A percentile compares a stretch with the other conserved stretches of the same genome.
Conservation (phyloP, 345 rosid genomes). For the Barbarea vulgaris region DNA sequence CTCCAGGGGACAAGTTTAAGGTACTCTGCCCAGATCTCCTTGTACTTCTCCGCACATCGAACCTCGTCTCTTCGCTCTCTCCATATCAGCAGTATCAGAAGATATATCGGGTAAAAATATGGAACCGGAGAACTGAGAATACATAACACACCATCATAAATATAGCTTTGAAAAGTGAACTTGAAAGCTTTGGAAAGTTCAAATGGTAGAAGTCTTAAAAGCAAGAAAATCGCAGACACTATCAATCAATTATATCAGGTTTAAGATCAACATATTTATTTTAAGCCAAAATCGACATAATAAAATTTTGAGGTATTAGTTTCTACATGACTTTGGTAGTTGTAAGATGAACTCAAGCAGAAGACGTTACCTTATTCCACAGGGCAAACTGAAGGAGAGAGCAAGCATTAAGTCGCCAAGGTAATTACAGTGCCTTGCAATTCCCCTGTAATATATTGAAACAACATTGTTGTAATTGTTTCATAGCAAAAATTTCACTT, state of each 20-base stretch:
- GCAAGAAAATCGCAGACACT: constrained; percentile 7
- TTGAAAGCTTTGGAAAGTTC: constrained; percentile 9
- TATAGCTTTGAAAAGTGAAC: neutral
- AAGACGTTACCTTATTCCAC: constrained; percentile 70
- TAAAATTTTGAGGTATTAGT: neutral
- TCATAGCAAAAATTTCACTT: neutral
- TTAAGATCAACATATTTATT: constrained; percentile 1
- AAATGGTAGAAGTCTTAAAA: constrained; percentile 3
- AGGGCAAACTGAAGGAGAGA: constrained; percentile 89
- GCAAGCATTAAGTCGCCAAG: constrained; percentile 94
- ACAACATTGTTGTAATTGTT: neutral
- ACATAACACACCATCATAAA: constrained; percentile 4
- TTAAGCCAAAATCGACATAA: neutral
- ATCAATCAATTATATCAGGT: neutral
- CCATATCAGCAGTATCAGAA: constrained; percentile 83
- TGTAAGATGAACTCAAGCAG: constrained; percentile 1
- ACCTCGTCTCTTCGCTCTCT: constrained; percentile 88
- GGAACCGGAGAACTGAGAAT: constrained; percentile 73
- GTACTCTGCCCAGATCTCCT: constrained; percentile 82
- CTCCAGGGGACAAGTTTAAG: constrained; percentile 83
- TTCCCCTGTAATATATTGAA: constrained; percentile 61
- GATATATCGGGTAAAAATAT: constrained; percentile 85
- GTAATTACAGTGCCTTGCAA: constrained; percentile 95
- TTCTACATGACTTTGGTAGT: constrained; percentile 1
- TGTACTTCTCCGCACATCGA: constrained; percentile 88